phyloP scores from a whole-genome alignment of 2,329 filamentous ascomycete genomes.

The Phyllachora maydis region DNA sequence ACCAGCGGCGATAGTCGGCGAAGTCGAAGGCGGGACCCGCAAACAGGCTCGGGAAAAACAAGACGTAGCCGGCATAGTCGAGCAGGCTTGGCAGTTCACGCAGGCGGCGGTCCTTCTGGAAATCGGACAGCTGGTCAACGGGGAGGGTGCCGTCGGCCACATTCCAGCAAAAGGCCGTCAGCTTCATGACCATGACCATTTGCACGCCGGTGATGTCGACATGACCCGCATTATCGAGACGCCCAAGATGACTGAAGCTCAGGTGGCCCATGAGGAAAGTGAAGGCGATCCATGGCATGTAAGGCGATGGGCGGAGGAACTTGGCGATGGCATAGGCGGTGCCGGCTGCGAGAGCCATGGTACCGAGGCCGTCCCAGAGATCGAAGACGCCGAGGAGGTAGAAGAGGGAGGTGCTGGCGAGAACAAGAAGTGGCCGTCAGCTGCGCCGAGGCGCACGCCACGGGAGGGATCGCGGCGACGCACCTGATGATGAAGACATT shows the following conservation, averaged over 20 bases:
- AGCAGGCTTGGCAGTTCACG: slow-evolving; percentile 52
- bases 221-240: slow-evolving; percentile 40
- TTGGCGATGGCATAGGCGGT: slow-evolving; percentile 70
- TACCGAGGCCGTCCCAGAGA: slow-evolving; percentile 68
- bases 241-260: slow-evolving; percentile 71
- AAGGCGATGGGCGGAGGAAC: slow-evolving; percentile 56
- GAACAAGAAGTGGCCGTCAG: slow-evolving; percentile 1
- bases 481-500: slow-evolving; percentile 73
- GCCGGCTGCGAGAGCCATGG: slow-evolving; percentile 57
- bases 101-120: slow-evolving; percentile 68
- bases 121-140: slow-evolving; percentile 60
- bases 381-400: slow-evolving; percentile 89
- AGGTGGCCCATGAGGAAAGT: slow-evolving; percentile 89
- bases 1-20: slow-evolving; percentile 77
- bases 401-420: slow-evolving; percentile 53
- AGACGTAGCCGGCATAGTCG: slow-evolving; percentile 74
- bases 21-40: slow-evolving; percentile 89
- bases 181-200: slow-evolving; percentile 97
- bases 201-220: slow-evolving; percentile 89
- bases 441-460: no score
- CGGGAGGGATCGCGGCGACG: no score
- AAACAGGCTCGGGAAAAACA: slow-evolving; percentile 87
- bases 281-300: slow-evolving; percentile 97
- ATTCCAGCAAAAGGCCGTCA: slow-evolving; percentile 95
- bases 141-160: slow-evolving; percentile 78